A percentile compares a stretch with the other conserved stretches of the same genome.
Evolutionary conservation across 164 flowering plant species (phyloP).

Genomic region (Dillenia suffruticosa): DNA sequence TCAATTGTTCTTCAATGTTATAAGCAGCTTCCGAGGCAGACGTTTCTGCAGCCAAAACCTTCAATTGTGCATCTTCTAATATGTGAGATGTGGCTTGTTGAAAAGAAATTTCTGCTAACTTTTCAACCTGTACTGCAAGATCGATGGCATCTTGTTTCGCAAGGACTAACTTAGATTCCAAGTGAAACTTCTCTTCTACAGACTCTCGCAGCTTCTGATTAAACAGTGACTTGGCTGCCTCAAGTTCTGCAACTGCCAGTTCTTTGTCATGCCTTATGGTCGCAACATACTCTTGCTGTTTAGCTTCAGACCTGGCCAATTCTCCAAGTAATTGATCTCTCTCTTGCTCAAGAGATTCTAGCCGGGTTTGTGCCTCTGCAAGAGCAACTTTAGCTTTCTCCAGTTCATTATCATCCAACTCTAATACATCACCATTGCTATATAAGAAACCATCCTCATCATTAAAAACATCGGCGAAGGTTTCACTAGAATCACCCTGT

Average conservation of each 20-base stretch:
- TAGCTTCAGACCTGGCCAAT: conserved; percentile 35
- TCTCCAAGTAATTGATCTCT: conserved; percentile 44
- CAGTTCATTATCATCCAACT: conserved; percentile 22
- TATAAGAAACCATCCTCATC: conserved; percentile 20
- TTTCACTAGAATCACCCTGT: conserved; percentile 39
- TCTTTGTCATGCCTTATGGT: conserved; percentile 48
- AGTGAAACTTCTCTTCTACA: conserved; percentile 40
- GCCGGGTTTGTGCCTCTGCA: conserved; percentile 34
- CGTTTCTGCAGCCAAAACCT: conserved; percentile 56
- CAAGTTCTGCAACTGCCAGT: conserved; percentile 42
- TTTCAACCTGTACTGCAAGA: conserved; percentile 61
- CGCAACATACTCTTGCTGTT: conserved; percentile 38
- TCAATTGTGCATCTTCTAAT: conserved; percentile 42
- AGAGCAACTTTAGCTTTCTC: conserved; percentile 24
- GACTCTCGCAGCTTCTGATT: conserved; percentile 43
- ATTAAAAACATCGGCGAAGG: conserved; percentile 15
- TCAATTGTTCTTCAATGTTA: conserved; percentile 48
- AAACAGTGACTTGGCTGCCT: conserved; percentile 42
- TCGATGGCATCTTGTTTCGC: conserved; percentile 57
- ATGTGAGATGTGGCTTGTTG: conserved; percentile 58
- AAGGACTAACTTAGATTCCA: conserved; percentile 47
- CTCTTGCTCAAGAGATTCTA: conserved; percentile 43
- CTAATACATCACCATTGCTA: conserved; percentile 16
- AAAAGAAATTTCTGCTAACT: conserved; percentile 47
- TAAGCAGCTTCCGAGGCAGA: conserved; percentile 52